phyloP scores from a whole-genome alignment of 768 basidiomycete genomes.

The Boletus rubropictus region DNA sequence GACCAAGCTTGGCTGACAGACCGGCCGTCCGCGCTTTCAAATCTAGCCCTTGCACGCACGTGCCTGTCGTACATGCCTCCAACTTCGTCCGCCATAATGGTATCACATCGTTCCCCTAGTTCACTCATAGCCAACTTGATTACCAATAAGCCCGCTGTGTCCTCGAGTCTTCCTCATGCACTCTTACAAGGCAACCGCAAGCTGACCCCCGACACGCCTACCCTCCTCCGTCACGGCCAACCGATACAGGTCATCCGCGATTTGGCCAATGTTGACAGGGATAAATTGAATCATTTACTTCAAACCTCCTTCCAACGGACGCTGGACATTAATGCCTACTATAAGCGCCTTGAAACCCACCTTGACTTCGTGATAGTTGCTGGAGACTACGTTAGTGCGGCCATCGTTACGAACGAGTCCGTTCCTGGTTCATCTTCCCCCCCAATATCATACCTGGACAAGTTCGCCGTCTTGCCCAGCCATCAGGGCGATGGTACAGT shows the following conservation, averaged over 20 bases:
- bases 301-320: conserved; percentile 80
- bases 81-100: conserved; percentile 91
- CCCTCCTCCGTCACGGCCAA: conserved; percentile 82
- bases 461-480: conserved; percentile 92
- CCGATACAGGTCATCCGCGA: conserved; percentile 79
- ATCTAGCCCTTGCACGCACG: conserved; percentile 76
- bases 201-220: conserved; percentile 87
- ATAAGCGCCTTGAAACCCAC: conserved; percentile 61
- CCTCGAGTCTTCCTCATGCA: conserved; percentile 92
- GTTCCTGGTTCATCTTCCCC: conserved; percentile 28
- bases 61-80: conserved; percentile 92
- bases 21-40: conserved; percentile 82
- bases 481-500: conserved; percentile 98
- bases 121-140: conserved; percentile 95
- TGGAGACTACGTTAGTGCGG: conserved; percentile 93
- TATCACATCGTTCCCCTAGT: conserved; percentile 93
- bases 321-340: conserved; percentile 72
- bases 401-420: conserved; percentile 75
- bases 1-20: conserved; percentile 65
- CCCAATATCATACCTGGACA: conserved; percentile 90
- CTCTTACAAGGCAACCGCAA: conserved; percentile 81
- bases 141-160: conserved; percentile 95
- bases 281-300: conserved; percentile 72
- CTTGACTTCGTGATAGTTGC: conserved; percentile 92
- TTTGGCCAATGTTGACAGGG: conserved; percentile 61